Percentiles rank a stretch among this genome's conserved stretches.
Conservation (phyloP, 805 yeast species). For the Yamadazyma ubonensis region DNA sequence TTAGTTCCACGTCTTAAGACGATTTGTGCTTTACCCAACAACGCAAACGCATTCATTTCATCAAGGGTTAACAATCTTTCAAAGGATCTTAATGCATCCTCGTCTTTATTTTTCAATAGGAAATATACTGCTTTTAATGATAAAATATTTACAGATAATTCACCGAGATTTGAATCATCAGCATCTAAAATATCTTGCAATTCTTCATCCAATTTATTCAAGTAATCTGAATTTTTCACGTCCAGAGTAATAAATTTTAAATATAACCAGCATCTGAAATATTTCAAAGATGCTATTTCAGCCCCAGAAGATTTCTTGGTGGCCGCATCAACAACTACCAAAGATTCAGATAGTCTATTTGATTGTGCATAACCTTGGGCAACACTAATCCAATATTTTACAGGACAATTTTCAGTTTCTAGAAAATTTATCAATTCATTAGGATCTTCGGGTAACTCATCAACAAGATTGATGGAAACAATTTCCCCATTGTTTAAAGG, state of each 20-base stretch:
- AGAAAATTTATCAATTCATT: conserved; percentile 75
- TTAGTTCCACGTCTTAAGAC: conserved; percentile 65
- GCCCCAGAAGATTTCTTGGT: conserved; percentile 32
- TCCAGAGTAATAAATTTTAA: conserved; percentile 38
- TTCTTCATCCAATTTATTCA: conserved; percentile 15
- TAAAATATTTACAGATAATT: conserved; percentile 1
- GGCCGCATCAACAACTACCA: conserved; percentile 62
- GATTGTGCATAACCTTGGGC: conserved; percentile 76
- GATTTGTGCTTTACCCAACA: conserved; percentile 82
- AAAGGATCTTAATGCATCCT: conserved; percentile 67
- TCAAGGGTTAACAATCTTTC: conserved; percentile 58
- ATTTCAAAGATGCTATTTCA: conserved; percentile 56
- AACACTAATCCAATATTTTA: conserved; percentile 80
- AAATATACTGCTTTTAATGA: conserved; percentile 58
- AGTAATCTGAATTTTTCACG: conserved; percentile 23
- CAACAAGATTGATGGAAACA: conserved; percentile 76
- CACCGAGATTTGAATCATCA: conserved; percentile 6
- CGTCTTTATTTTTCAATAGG: conserved; percentile 59
- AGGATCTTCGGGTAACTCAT: conserved; percentile 88
- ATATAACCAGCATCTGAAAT: conserved; percentile 70
- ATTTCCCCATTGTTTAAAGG: conserved; percentile 78
- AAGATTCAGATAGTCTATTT: conserved; percentile 58
- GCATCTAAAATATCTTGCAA: conserved; percentile 6
- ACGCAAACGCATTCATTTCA: conserved; percentile 67
- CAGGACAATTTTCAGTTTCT: conserved; percentile 74